Conservation (phyloP, 345 rosid genomes). For the Rhodomyrtus tomentosa region DNA sequence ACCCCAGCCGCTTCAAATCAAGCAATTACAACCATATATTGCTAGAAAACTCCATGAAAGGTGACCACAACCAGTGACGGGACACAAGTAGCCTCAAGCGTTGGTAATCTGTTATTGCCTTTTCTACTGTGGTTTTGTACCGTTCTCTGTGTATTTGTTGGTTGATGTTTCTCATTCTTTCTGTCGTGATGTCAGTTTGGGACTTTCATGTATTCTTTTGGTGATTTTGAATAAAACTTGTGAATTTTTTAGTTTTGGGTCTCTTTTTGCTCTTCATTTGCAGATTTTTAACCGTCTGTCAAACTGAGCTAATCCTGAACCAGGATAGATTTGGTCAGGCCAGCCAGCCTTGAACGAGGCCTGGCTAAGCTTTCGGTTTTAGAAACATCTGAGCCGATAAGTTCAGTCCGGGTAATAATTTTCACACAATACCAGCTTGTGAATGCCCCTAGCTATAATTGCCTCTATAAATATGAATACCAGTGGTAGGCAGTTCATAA, state of each 20-base stretch:
- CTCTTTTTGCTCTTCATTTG: neutral
- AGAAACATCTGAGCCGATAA: neutral
- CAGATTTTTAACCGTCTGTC: neutral
- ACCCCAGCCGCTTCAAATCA: neutral
- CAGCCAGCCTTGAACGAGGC: neutral
- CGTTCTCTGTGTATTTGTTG: neutral
- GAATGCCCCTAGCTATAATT: neutral
- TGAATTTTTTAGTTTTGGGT: neutral
- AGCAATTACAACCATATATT: neutral
- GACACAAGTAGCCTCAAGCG: neutral
- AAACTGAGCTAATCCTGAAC: neutral
- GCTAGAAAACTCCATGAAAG: neutral
- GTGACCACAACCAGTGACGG: neutral
- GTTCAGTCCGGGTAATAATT: neutral
- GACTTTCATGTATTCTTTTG: neutral
- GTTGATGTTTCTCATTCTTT: neutral
- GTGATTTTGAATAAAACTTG: neutral
- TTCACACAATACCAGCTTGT: neutral
- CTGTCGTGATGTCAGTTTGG: neutral
- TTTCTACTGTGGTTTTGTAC: neutral
- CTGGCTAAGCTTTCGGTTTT: neutral
- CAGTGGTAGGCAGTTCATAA: neutral
- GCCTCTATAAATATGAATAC: neutral
- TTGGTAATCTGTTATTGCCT: neutral
- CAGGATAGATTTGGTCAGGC: neutral